Base-by-base conservation (phyloP, 371 early-diverging fungal genomes). In the Batkoa obscura region DNA sequence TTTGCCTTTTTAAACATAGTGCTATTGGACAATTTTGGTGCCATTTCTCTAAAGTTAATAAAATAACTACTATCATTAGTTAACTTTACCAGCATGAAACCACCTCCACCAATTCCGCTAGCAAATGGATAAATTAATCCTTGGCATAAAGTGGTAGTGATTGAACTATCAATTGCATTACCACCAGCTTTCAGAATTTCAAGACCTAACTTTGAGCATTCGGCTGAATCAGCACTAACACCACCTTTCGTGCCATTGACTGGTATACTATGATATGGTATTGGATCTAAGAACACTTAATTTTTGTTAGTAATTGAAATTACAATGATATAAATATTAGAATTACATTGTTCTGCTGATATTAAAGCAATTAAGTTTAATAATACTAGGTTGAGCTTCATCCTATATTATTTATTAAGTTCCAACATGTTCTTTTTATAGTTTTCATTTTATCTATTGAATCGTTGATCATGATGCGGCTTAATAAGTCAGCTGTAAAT, bases 161-260 rank as follows among this genome's bases (percentile, higher is more conserved):
- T 83, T 2, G 94, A 89, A 6, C 97, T 86, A 76, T 99, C 99
- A 0, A 95, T 86, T 3, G 98, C 95, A 61, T 83, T 88, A 17
- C 99, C 99, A n/a, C 97, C 98, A 13, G 81, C 74, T 58, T 84
- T 76, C 42, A 99, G 66, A 0, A 87, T 78, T 72, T 53, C 31
- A 4, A 45, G 45, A 9, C 8, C 45, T 3, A 45, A n/a, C 3
- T n/a, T 3, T 4, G 45, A 45, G n/a, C 45, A 45, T 45, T 15
- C 4, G 8, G 4, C 3, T 15, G 45, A 3, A n/a, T 45, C 45
- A 23, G 45, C 45, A 3, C 15, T 3, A 15, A 45, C 45, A 8
- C 9, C 45, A 8, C 45, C 45, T 45, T 4, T 15, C 4, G 4
- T 9, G 3, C 45, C 45, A 45, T n/a, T n/a, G n/a, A n/a, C n/a